Conservation (phyloP, 768 basidiomycete species). For the Clavulina sp. region DNA sequence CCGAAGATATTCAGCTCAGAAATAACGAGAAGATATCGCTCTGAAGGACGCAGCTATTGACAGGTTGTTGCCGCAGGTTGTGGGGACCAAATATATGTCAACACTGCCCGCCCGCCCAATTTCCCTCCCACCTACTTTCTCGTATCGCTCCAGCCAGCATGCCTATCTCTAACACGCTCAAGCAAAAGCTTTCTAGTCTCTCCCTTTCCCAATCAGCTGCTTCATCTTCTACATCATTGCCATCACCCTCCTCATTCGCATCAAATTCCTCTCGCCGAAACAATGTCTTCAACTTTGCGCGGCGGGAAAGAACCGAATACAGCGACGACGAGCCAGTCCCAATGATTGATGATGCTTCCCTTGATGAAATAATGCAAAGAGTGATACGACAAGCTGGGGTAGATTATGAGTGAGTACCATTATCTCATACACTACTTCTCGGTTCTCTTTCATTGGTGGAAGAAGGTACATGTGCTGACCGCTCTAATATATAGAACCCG, state of each 20-base stretch:
- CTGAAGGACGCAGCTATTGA: too few relatives aligned
- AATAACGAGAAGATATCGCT: too few relatives aligned
- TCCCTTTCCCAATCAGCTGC: constrained; percentile 10
- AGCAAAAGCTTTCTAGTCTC: constrained; percentile 13
- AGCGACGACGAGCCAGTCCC: constrained; percentile 16
- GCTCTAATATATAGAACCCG: constrained; percentile 39
- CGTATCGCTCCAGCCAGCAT: not conserved
- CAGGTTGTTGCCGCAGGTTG: too few relatives aligned
- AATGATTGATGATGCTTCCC: constrained; percentile 17
- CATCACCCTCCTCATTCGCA: constrained; percentile 13
- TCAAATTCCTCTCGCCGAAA: not conserved
- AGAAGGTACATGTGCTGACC: not conserved
- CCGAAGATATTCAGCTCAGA: too few relatives aligned
- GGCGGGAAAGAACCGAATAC: constrained; percentile 9
- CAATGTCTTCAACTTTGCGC: constrained; percentile 6
- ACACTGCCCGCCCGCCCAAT: too few relatives aligned
- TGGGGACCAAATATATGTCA: too few relatives aligned
- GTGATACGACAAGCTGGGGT: constrained; percentile 82
- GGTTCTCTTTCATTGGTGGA: too few relatives aligned
- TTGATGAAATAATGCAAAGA: constrained; percentile 48
- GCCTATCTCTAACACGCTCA: constrained; percentile 8
- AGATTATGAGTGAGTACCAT: constrained; percentile 58
- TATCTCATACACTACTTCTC: not conserved
- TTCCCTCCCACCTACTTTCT: too few relatives aligned
- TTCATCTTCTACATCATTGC: constrained; percentile 5